Conservation (phyloP, 2,329 filamentous ascomycete species). For the Coniosporium tulheliwenetii region DNA sequence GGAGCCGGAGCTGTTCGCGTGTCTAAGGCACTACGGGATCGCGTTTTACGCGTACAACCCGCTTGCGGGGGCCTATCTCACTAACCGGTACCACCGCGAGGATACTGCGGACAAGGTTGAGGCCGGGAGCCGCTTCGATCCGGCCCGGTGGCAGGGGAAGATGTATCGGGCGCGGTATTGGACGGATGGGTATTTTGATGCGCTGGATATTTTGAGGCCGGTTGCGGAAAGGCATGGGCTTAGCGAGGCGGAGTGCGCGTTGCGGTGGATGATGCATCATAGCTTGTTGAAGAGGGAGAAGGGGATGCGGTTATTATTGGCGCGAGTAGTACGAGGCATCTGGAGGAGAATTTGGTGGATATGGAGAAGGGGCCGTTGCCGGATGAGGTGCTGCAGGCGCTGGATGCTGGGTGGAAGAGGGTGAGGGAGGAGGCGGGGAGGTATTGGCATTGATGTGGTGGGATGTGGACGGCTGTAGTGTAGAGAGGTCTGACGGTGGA, state of each 20-base stretch:
- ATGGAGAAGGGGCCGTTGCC: slow-evolving; percentile 24
- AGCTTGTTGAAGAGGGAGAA: slow-evolving; percentile 15
- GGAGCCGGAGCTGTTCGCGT: slow-evolving; percentile 27
- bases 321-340: slow-evolving; percentile 18
- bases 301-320: slow-evolving; percentile 25
- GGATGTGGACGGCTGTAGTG: not conserved
- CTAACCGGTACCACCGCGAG: slow-evolving; percentile 17
- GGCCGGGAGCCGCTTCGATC: slow-evolving; percentile 19
- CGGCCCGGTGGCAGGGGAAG: slow-evolving; percentile 18
- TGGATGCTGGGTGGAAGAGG: slow-evolving; percentile 21
- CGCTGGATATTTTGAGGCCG: slow-evolving; percentile 21
- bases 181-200: slow-evolving; percentile 25
- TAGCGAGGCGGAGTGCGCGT: slow-evolving; percentile 24
- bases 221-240: slow-evolving; percentile 21
- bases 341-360: slow-evolving; percentile 22
- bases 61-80: slow-evolving; percentile 21
- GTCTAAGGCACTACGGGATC: slow-evolving; percentile 25
- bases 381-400: slow-evolving; percentile 20
- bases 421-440: slow-evolving; percentile 13
- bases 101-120: slow-evolving; percentile 16
- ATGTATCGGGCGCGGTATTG: slow-evolving; percentile 23
- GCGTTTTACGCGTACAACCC: slow-evolving; percentile 26
- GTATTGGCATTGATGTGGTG: slow-evolving; percentile 16
- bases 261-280: slow-evolving; percentile 32
- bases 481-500: too few species aligned